A percentile compares a stretch with the other conserved stretches of the same genome.
phyloP scores from a whole-genome alignment of 768 basidiomycete species.

The Agaricus bisporus region DNA sequence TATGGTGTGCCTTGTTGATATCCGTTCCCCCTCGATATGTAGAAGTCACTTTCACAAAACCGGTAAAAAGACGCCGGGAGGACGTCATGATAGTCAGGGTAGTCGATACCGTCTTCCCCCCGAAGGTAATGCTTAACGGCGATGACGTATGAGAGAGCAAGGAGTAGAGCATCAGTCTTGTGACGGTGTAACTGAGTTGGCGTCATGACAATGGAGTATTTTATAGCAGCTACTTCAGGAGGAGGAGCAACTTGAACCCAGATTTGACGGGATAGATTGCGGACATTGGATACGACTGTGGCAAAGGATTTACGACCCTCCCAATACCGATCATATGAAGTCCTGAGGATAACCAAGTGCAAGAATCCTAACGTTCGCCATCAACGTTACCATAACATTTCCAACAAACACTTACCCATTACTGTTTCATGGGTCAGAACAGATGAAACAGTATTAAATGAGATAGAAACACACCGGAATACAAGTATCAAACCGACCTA shows the following conservation, averaged over 20 bases:
- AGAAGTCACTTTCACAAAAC: slow-evolving; percentile 37
- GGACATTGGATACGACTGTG: slow-evolving; percentile 60
- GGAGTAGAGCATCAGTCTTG: slow-evolving; percentile 67
- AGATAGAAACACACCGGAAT: slow-evolving; percentile 52
- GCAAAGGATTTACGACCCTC: slow-evolving; percentile 88
- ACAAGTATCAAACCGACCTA: slow-evolving; percentile 88
- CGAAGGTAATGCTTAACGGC: slow-evolving; percentile 81
- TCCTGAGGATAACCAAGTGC: slow-evolving; percentile 32
- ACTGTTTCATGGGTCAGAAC: slow-evolving; percentile 27
- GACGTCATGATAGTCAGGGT: slow-evolving; percentile 60
- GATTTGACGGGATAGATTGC: slow-evolving; percentile 70
- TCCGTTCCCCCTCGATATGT: slow-evolving; percentile 19
- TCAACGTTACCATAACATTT: too few species aligned
- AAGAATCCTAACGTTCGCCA: not conserved
- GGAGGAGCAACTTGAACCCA: slow-evolving; percentile 72
- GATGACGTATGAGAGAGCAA: slow-evolving; percentile 65
- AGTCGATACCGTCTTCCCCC: slow-evolving; percentile 71
- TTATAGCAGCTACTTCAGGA: slow-evolving; percentile 45
- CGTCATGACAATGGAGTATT: slow-evolving; percentile 40
- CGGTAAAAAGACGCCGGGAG: slow-evolving; percentile 57
- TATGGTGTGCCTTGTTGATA: slow-evolving; percentile 29
- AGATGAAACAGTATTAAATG: not conserved
- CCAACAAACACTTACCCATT: slow-evolving; percentile 46
- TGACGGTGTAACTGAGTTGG: slow-evolving; percentile 47
- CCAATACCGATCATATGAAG: slow-evolving; percentile 83